A percentile compares a stretch with the other conserved stretches of the same genome.
phyloP scores from a whole-genome alignment of 805 yeast genomes.

The Nakazawaea pomicola region DNA sequence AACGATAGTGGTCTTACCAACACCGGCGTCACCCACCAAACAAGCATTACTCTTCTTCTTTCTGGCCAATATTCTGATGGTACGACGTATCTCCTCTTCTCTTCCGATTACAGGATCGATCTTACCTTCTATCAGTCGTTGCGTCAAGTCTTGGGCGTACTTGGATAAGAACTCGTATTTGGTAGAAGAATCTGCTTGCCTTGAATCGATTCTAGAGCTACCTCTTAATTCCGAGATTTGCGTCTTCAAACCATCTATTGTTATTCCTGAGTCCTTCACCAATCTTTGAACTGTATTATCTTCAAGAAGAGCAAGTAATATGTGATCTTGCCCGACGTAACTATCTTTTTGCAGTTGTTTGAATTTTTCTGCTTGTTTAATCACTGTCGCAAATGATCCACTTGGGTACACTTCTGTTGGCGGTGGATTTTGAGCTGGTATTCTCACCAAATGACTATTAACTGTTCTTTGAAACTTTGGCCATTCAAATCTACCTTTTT shows the following conservation, averaged over 20 bases:
- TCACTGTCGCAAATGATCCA: conserved; percentile 68
- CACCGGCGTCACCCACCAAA: conserved; percentile 98
- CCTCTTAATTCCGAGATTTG: conserved; percentile 85
- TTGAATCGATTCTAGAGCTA: conserved; percentile 83
- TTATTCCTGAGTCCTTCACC: conserved; percentile 67
- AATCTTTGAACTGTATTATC: conserved; percentile 67
- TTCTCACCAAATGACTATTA: conserved; percentile 73
- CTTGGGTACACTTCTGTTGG: conserved; percentile 78
- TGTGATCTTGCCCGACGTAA: conserved; percentile 91
- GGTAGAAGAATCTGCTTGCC: conserved; percentile 88
- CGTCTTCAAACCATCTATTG: conserved; percentile 64
- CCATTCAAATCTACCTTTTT: conserved; percentile 88
- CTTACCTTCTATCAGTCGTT: conserved; percentile 88
- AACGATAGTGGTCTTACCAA: conserved; percentile 96
- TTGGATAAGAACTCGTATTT: conserved; percentile 79
- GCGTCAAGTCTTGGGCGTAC: conserved; percentile 92
- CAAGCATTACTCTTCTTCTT: conserved; percentile 96
- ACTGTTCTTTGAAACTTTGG: conserved; percentile 71
- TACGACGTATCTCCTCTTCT: conserved; percentile 95
- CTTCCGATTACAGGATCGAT: conserved; percentile 98
- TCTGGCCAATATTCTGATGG: conserved; percentile 93
- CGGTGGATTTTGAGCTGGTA: conserved; percentile 87
- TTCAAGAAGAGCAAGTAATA: conserved; percentile 77
- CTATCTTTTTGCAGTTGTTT: conserved; percentile 86
- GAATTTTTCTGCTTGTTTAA: conserved; percentile 70